Conservation (phyloP, 805 yeast species). For the Spathaspora sp. region DNA sequence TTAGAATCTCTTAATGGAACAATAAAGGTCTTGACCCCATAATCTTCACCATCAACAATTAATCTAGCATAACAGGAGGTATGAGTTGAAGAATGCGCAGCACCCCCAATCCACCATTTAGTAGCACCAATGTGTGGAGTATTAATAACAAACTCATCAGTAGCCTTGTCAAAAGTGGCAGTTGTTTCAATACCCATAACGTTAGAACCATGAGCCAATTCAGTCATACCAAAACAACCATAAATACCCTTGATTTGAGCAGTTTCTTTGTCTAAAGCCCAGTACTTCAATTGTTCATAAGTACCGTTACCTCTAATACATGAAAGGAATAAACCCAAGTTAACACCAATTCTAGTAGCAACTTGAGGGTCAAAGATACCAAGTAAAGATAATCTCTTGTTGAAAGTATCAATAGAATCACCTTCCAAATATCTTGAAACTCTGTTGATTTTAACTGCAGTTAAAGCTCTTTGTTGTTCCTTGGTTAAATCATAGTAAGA, state of each 20-base stretch:
- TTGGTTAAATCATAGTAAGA: constrained; percentile 57
- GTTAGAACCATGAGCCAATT: constrained; percentile 62
- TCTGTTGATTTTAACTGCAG: constrained; percentile 60
- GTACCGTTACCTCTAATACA: constrained; percentile 89
- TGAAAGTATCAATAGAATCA: constrained; percentile 44
- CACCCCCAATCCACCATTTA: constrained; percentile 51
- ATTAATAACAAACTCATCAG: constrained; percentile 41
- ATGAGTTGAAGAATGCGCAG: constrained; percentile 46
- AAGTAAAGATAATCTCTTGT: constrained; percentile 54
- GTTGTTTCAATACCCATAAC: constrained; percentile 56
- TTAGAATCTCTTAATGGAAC: constrained; percentile 44
- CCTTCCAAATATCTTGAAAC: constrained; percentile 59
- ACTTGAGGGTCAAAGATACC: constrained; percentile 75
- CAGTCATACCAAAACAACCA: constrained; percentile 66
- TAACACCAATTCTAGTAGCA: constrained; percentile 82
- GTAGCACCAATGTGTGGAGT: constrained; percentile 49
- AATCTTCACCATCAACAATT: constrained; percentile 41
- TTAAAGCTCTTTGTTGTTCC: constrained; percentile 53
- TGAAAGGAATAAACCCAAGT: constrained; percentile 77
- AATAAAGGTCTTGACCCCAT: constrained; percentile 44
- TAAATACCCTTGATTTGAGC: constrained; percentile 51
- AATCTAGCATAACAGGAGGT: constrained; percentile 39
- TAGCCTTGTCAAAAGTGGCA: constrained; percentile 40
- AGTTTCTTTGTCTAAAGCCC: constrained; percentile 74
- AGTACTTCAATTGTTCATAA: constrained; percentile 73